A percentile compares a stretch with the other conserved stretches of the same genome.
These are phyloP conservation scores for Candolleomyces aberdarensis DNA, from an alignment of 768 basidiomycete species.

Conservation along the genomic window DNA sequence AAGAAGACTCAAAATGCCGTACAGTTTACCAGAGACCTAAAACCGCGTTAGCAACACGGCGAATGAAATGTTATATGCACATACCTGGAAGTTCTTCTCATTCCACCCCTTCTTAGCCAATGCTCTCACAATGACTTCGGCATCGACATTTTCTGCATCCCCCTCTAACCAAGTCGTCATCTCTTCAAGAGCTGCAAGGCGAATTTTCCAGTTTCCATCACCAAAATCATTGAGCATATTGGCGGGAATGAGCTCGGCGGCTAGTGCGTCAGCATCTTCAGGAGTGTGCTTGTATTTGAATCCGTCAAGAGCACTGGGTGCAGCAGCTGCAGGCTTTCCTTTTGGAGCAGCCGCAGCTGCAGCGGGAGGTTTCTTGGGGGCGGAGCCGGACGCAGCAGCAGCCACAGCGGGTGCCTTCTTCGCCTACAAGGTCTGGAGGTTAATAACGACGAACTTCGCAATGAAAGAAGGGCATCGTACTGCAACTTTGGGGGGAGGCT, in stretches of 20 bases:
- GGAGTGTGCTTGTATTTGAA: constrained; percentile 90
- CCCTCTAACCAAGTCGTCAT: constrained; percentile 81
- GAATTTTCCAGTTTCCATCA: constrained; percentile 92
- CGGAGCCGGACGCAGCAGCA: constrained; percentile 10
- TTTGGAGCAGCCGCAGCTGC: constrained; percentile 44
- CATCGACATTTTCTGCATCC: constrained; percentile 64
- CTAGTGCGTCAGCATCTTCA: constrained; percentile 87
- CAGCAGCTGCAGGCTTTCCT: constrained; percentile 34
- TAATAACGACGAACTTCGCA: constrained; percentile 3
- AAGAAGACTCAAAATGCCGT: constrained; percentile 68
- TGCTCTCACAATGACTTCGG: constrained; percentile 85
- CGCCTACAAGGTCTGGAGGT: constrained; percentile 24
- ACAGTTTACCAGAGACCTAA: constrained; percentile 89
- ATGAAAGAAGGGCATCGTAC: constrained; percentile 28
- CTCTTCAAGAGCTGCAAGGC: constrained; percentile 85
- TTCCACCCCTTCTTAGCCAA: constrained; percentile 92
- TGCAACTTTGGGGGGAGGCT: constrained; percentile 51
- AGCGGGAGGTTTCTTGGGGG: constrained; percentile 19
- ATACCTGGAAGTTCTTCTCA: constrained; percentile 98
- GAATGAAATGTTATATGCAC: constrained; percentile 10
- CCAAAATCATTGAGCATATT: constrained; percentile 68
- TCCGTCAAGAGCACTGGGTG: constrained; percentile 63
- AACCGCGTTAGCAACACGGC: background rate
- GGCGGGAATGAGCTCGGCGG: constrained; percentile 67
- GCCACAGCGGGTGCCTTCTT: constrained; percentile 48